Base-by-base conservation (phyloP, 805 yeast genomes). In the Ogataea methanolica region DNA sequence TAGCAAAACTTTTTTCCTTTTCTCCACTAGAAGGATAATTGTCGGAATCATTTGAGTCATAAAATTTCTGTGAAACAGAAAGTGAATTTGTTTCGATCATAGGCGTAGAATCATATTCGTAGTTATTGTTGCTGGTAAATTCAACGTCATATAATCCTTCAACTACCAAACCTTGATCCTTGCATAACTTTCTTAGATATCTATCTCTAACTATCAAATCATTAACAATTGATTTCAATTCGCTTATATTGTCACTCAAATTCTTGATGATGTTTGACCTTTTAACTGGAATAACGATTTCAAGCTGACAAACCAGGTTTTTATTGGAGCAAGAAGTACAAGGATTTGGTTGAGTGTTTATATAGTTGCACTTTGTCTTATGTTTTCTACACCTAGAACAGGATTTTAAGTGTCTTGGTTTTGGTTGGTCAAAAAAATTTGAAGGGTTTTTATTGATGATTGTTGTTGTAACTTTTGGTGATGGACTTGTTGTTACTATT, bases 301-400 rank as follows among this genome's bases (percentile, higher is more conserved):
- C 87, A 40, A 82, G 66, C 40, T 73, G 72, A 57, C 89, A 83
- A 26, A 66, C 63, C 19, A 76, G 55, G 16, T 78, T 77, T 49
- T 75, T 72, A 58, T 74, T 78, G 5, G 67, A 53, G 59, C 89
- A 83, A 31, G 77, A 72, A 3, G 82, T 61, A 56, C 89, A 83
- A 0, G 85, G 76, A 22, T 63, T 58, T 4, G 88, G 88, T 34
- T 70, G 63, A 15, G 79, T 75, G 22, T 59, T 58, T 14, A 65
- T 52, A 12, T 83, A 83, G 58, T 83, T 83, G 62, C 89, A 83
- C 56, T 75, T 80, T 16, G 83, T 81, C 60, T 83, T 83, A 55
- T 81, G 84, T 56, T 77, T 78, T 34, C 88, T 71, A 61, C 89
- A 83, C 33, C 85, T 68, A 5, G 76, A 71, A 59, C 89, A 83